Percentiles rank a stretch among this genome's conserved stretches.
phyloP scores from a whole-genome alignment of 2,329 filamentous ascomycete species.

The Colletotrichum theobromicola region DNA sequence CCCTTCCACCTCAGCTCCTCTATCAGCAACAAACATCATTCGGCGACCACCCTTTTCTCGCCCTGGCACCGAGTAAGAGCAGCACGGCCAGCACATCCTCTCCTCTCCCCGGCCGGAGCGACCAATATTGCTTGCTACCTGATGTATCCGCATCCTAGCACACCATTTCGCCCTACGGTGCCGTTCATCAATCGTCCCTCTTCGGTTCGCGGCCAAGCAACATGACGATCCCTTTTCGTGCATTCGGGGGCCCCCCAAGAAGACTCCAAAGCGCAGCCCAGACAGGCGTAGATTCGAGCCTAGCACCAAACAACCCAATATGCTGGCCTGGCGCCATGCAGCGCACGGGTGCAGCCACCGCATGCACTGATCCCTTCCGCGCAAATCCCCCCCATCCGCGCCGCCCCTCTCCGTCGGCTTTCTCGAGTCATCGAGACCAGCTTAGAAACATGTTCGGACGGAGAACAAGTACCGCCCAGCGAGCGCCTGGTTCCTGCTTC shows the following conservation, averaged over 20 bases:
- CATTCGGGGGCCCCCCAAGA: background rate
- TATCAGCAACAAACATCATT: background rate
- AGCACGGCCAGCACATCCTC: background rate
- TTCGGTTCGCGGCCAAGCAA: background rate
- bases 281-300: background rate
- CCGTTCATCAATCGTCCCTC: background rate
- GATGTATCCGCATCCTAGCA: background rate
- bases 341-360: background rate
- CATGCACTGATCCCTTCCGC: slow-evolving; percentile 6
- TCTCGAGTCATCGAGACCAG: background rate
- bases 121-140: background rate
- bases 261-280: background rate
- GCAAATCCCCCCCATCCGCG: background rate
- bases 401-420: background rate
- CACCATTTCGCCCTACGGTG: background rate
- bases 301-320: background rate
- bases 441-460: background rate
- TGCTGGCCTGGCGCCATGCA: slow-evolving; percentile 1
- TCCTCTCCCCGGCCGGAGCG: background rate
- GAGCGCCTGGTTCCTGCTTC: slow-evolving; percentile 1
- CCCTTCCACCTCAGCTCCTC: background rate
- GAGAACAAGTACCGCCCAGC: background rate
- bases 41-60: background rate
- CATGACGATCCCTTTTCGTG: background rate
- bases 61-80: background rate